phyloP scores from a whole-genome alignment of 805 yeast genomes.

The Candida ovalis region DNA sequence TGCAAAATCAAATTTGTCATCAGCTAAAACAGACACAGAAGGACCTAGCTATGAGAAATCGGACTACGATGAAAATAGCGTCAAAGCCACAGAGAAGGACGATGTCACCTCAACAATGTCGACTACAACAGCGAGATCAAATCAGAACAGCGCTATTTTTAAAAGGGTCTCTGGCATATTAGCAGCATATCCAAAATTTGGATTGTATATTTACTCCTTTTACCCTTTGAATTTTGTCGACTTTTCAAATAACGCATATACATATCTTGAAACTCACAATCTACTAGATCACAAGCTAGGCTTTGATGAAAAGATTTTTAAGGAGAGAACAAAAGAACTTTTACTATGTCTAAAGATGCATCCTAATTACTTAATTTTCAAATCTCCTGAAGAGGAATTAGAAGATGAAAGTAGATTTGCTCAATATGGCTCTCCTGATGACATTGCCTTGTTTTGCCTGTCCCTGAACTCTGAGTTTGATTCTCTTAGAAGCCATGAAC shows the following conservation, averaged over 20 bases:
- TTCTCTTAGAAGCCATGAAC: neutral
- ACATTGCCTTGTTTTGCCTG: conserved; percentile 2
- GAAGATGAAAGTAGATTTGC: conserved; percentile 27
- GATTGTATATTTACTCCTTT: conserved; percentile 50
- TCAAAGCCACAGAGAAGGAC: neutral
- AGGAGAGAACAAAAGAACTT: conserved; percentile 25
- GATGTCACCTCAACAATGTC: neutral
- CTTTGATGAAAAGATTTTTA: conserved; percentile 19
- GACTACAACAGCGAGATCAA: neutral
- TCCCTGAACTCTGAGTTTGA: neutral
- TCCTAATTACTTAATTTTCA: conserved; percentile 39
- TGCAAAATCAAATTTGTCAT: neutral
- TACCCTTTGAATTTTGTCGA: conserved; percentile 47
- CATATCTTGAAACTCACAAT: conserved; percentile 27
- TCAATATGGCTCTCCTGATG: conserved; percentile 29
- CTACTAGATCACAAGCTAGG: conserved; percentile 10
- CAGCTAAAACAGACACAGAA: neutral
- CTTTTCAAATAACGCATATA: conserved; percentile 40
- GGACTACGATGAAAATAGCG: neutral
- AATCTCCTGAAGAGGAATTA: conserved; percentile 33
- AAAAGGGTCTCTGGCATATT: neutral
- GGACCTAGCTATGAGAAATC: neutral
- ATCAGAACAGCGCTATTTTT: neutral
- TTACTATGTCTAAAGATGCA: conserved; percentile 41
- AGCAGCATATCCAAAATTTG: neutral